phyloP scores from a whole-genome alignment of 495 filamentous ascomycete species.

The Podospora pseudoanserina region DNA sequence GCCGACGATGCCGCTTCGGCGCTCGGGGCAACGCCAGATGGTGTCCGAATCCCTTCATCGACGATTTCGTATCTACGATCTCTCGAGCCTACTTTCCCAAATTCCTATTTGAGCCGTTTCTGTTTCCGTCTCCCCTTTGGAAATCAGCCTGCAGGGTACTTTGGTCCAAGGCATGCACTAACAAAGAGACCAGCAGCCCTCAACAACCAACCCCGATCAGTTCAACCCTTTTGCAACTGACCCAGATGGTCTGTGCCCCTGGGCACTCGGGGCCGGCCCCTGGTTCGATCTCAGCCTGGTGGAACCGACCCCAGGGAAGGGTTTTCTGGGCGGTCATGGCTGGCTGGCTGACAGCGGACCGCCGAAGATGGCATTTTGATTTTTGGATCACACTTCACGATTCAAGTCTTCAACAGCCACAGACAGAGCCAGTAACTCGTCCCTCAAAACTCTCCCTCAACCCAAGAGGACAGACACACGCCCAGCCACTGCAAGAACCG shows the following conservation, averaged over 20 bases:
- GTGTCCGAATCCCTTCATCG: constrained; percentile 11
- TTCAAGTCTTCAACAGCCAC: too few species aligned
- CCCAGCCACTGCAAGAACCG: background rate
- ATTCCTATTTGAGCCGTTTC: background rate
- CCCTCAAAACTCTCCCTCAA: too few species aligned
- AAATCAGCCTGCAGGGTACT: constrained; percentile 6
- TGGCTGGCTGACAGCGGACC: background rate
- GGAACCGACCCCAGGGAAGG: constrained; percentile 26
- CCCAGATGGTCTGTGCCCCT: background rate
- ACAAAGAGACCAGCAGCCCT: constrained; percentile 20
- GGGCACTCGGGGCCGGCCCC: constrained; percentile 6
- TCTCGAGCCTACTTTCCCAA: background rate
- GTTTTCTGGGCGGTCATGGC: background rate
- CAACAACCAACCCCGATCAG: constrained; percentile 23
- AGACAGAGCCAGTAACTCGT: too few species aligned
- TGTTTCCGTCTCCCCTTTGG: background rate
- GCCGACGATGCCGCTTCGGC: constrained; percentile 14
- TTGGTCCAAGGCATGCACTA: constrained; percentile 13
- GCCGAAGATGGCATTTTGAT: background rate
- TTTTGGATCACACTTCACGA: background rate
- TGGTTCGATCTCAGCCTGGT: constrained; percentile 23
- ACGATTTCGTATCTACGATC: background rate
- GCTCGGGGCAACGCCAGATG: constrained; percentile 20
- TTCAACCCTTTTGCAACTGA: constrained; percentile 13
- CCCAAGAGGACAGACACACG: too few species aligned